Conservation (phyloP, 495 filamentous ascomycete genomes). For the Penicillium alfredii region DNA sequence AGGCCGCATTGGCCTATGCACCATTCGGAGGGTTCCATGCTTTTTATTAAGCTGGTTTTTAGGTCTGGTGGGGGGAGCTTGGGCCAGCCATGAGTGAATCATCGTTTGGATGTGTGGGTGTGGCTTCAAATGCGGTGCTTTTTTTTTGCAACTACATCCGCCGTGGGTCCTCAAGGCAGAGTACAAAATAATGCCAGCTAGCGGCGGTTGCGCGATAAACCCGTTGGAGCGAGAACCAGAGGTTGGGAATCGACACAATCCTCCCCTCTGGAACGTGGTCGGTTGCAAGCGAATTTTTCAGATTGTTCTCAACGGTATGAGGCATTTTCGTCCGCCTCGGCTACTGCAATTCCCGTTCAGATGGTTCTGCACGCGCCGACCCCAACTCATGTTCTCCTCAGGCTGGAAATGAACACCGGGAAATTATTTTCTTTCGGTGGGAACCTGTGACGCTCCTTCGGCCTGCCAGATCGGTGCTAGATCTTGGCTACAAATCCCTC, state of each 20-base stretch:
- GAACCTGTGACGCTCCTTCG: constrained; percentile 2
- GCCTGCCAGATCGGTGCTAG: constrained; percentile 24
- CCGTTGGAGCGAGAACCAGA: no score
- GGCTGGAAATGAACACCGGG: constrained; percentile 6
- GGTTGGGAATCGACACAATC: no score
- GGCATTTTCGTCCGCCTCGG: constrained; percentile 12
- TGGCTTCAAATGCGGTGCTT: constrained; percentile 4
- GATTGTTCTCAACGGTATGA: not conserved
- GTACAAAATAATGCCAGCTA: no score
- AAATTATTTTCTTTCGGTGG: no score
- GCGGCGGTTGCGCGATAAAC: no score
- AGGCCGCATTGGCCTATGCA: constrained; percentile 16
- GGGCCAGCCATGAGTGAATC: constrained; percentile 4
- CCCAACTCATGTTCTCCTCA: not conserved
- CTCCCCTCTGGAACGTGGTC: no score
- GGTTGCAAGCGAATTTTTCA: not conserved
- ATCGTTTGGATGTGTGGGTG: no score
- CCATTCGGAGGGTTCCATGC: constrained; percentile 14
- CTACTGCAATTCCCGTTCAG: constrained; percentile 4
- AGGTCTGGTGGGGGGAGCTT: no score
- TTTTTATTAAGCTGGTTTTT: constrained; percentile 6
- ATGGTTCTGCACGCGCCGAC: constrained; percentile 1
- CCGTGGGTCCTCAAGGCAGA: constrained; percentile 9
- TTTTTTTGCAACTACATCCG: constrained; percentile 5
- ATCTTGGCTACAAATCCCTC: constrained; percentile 22